Conservation (phyloP, 176 grass and related monocot species). For the Hordeum vulgare region MorexV3_pseudomolecules_assembly NC_058519.1:260495109-260495608, state of each 20-base stretch:
- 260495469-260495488: constrained; percentile 30
- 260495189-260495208: neutral
- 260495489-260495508: constrained; percentile 39
- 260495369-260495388: constrained; percentile 47
- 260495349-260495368: constrained; percentile 2
- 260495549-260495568: constrained; percentile 91
- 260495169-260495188: neutral
- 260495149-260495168: neutral
- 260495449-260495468: constrained; percentile 60
- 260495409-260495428: constrained; percentile 91
- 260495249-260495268: neutral
- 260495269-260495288: constrained; percentile 16
- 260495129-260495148: neutral
- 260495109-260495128: neutral
- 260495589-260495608: neutral
- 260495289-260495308: neutral
- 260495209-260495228: neutral
- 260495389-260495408: constrained; percentile 78
- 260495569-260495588: constrained; percentile 50
- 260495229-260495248: constrained; percentile 2
- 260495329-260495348: constrained; percentile 5
- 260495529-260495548: constrained; percentile 87
- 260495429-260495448: constrained; percentile 85
- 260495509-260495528: constrained; percentile 43
- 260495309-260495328: constrained; percentile 7